Percentiles rank a stretch among this genome's conserved stretches.
These are phyloP conservation scores for Lecanicillium sp. DNA, from an alignment of 2,329 filamentous ascomycete species.

Conservation along the genomic window DNA sequence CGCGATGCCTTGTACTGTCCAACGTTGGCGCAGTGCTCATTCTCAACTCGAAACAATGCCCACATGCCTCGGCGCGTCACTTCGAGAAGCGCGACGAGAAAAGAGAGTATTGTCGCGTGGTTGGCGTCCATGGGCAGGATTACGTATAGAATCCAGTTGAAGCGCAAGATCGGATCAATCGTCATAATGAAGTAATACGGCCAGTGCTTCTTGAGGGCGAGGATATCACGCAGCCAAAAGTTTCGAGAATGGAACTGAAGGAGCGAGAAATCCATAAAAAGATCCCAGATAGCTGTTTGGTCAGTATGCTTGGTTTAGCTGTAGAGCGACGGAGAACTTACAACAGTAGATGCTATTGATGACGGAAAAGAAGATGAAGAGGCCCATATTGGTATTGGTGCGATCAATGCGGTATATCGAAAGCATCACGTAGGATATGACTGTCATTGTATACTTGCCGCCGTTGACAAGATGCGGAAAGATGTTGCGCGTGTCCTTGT, in stretches of 20 bases:
- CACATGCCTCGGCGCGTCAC: conserved; percentile 82
- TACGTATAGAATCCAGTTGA: conserved; percentile 91
- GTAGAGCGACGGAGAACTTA: no score
- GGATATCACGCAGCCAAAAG: conserved; percentile 65
- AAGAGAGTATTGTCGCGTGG: conserved; percentile 77
- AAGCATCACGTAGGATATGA: conserved; percentile 69
- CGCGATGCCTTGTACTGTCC: conserved; percentile 82
- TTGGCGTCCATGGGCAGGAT: conserved; percentile 75
- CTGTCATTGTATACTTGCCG: conserved; percentile 84
- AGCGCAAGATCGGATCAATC: conserved; percentile 77
- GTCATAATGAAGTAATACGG: conserved; percentile 83
- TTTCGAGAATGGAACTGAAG: conserved; percentile 67
- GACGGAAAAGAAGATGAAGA: conserved; percentile 76
- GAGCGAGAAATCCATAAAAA: conserved; percentile 95
- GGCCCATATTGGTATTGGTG: conserved; percentile 48
- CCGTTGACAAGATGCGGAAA: conserved; percentile 93
- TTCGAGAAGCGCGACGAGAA: conserved; percentile 72
- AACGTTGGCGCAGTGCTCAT: conserved; percentile 94
- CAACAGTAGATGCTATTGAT: conserved; percentile 79
- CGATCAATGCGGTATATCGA: conserved; percentile 76
- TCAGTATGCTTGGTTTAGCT: no score
- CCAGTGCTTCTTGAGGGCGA: conserved; percentile 74
- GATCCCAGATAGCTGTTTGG: conserved; percentile 70
- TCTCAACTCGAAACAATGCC: conserved; percentile 91
- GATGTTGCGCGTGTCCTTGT: conserved; percentile 74